These are phyloP conservation scores for Rhizophlyctis rosea DNA, from an alignment of 192 early-diverging fungal species.

Conservation along the genomic window DNA sequence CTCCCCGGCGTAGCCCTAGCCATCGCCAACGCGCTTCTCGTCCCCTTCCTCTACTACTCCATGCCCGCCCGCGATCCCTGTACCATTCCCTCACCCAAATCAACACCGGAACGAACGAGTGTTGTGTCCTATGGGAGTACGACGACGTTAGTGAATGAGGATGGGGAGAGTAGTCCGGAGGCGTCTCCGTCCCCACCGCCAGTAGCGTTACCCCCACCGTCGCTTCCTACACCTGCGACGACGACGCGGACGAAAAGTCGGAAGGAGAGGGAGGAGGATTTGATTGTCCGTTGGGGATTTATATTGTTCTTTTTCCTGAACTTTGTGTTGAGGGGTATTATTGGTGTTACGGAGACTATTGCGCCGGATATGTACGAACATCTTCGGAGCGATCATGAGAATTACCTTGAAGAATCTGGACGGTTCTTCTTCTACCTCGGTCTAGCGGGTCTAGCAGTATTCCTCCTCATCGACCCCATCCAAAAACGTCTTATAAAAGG, in stretches of 20 bases:
- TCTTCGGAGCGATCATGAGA: neutral
- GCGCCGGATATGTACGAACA: slow-evolving; percentile 31
- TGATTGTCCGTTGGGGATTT: slow-evolving; percentile 18
- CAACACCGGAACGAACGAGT: neutral
- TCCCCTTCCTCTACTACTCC: slow-evolving; percentile 7
- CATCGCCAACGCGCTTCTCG: slow-evolving; percentile 13
- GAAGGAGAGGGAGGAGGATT: neutral
- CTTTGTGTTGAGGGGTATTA: slow-evolving; percentile 30
- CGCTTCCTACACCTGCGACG: neutral
- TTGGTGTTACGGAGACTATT: slow-evolving; percentile 33
- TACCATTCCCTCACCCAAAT: slow-evolving; percentile 3
- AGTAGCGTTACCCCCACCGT: no score
- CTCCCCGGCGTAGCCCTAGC: slow-evolving; percentile 14
- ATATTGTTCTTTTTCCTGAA: slow-evolving; percentile 29
- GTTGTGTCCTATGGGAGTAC: neutral
- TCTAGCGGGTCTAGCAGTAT: slow-evolving; percentile 22
- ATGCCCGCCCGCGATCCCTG: slow-evolving; percentile 17
- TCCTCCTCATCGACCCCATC: slow-evolving; percentile 25
- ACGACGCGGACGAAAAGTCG: neutral
- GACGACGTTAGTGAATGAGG: no score
- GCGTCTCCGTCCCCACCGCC: no score
- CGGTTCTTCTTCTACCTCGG: slow-evolving; percentile 32
- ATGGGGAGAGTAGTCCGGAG: no score
- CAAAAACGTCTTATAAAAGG: slow-evolving; percentile 15
- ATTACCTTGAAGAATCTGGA: slow-evolving; percentile 14